Conservation (phyloP, 352 stramenopile genomes). For the Aphanomyces stellatus region DNA sequence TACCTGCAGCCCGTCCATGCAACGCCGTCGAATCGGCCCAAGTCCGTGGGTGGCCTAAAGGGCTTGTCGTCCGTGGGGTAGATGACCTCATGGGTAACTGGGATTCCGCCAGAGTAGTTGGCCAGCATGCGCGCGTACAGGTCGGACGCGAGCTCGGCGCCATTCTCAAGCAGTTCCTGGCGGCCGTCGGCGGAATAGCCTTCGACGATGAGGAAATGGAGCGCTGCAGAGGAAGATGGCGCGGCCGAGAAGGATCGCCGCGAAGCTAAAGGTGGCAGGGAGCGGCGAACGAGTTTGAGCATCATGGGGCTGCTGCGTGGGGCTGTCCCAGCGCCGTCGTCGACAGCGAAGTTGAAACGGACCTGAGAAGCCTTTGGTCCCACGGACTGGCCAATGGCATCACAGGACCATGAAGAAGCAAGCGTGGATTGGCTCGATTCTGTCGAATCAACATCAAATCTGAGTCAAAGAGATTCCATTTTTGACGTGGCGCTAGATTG, state of each 20-base stretch:
- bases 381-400: too few relatives aligned
- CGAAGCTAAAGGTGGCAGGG: too few relatives aligned
- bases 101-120: slow-evolving; percentile 35
- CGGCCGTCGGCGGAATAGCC: slow-evolving; percentile 55
- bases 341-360: too few relatives aligned
- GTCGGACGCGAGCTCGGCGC: slow-evolving; percentile 54
- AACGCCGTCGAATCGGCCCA: slow-evolving; percentile 53
- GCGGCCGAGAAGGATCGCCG: not conserved
- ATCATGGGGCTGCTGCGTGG: too few relatives aligned
- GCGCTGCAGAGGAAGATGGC: not conserved
- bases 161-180: slow-evolving; percentile 46
- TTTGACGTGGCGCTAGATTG: too few relatives aligned
- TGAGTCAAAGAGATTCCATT: too few relatives aligned
- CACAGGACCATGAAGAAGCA: too few relatives aligned
- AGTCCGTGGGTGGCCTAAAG: slow-evolving; percentile 35
- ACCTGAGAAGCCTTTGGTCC: too few relatives aligned
- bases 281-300: too few relatives aligned
- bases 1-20: slow-evolving; percentile 63
- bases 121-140: slow-evolving; percentile 65
- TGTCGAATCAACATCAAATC: too few relatives aligned
- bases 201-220: slow-evolving; percentile 55
- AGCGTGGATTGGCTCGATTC: too few relatives aligned
- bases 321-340: too few relatives aligned
- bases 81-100: slow-evolving; percentile 45
- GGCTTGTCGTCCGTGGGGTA: slow-evolving; percentile 53